These are phyloP conservation scores for Aspergillus cejpii DNA, from an alignment of 2,329 filamentous ascomycete genomes.

Conservation along the genomic window DNA sequence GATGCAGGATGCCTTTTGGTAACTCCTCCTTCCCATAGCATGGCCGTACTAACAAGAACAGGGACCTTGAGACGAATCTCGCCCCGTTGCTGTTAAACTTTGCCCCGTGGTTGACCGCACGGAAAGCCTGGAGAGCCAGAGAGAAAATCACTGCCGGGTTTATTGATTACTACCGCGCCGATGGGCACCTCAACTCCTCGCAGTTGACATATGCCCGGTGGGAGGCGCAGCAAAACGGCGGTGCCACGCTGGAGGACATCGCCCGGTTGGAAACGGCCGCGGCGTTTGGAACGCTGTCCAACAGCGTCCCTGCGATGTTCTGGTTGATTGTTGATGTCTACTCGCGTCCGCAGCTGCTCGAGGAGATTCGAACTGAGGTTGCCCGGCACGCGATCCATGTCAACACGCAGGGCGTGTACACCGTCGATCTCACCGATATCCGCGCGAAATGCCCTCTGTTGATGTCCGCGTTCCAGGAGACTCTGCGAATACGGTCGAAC, in stretches of 20 bases:
- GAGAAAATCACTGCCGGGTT: conserved; percentile 33
- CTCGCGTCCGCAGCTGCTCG: conserved; percentile 35
- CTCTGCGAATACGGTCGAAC: conserved; percentile 25
- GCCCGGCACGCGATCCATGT: conserved; percentile 21
- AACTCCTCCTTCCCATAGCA: background rate
- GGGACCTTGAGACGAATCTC: conserved; percentile 38
- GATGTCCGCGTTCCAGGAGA: conserved; percentile 35
- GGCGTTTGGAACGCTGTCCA: conserved; percentile 36
- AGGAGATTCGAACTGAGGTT: conserved; percentile 40
- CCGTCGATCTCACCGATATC: conserved; percentile 31
- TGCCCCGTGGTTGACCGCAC: conserved; percentile 33
- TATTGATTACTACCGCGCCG: conserved; percentile 36
- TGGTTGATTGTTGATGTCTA: conserved; percentile 44
- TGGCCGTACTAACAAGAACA: too few species aligned
- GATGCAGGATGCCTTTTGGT: conserved; percentile 5
- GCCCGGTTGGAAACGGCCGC: conserved; percentile 25
- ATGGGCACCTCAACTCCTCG: conserved; percentile 34
- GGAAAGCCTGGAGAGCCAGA: conserved; percentile 35
- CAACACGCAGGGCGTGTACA: conserved; percentile 10
- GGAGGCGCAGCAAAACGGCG: conserved; percentile 10
- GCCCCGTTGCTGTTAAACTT: conserved; percentile 26
- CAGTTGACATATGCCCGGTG: conserved; percentile 17
- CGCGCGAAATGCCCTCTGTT: conserved; percentile 32
- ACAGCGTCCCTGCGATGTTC: conserved; percentile 42
- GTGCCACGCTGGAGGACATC: conserved; percentile 17